Conservation (phyloP, 2,329 filamentous ascomycete species). For the Cercospora sp. region DNA sequence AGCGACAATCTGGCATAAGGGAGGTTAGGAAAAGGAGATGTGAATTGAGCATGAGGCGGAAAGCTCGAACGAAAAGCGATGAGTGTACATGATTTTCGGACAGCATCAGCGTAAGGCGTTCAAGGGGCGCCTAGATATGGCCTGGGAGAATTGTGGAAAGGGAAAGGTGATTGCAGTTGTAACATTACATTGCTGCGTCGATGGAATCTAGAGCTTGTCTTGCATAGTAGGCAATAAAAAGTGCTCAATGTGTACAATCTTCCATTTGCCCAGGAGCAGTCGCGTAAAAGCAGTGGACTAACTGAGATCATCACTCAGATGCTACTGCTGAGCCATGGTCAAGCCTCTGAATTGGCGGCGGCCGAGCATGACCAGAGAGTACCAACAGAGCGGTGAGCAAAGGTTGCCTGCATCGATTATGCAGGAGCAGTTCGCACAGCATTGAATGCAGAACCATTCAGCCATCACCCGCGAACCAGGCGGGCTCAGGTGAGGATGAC, state of each 20-base stretch:
- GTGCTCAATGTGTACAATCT: background rate
- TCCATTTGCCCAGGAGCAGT: background rate
- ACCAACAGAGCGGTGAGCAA: conserved; percentile 6
- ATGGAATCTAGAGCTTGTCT: background rate
- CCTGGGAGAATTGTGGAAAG: background rate
- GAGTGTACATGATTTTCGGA: background rate
- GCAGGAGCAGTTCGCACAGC: conserved; percentile 12
- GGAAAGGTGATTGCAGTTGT: background rate
- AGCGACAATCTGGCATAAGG: conserved; percentile 83
- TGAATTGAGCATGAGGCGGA: background rate
- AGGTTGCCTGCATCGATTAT: background rate
- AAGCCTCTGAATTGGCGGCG: background rate
- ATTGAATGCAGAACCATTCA: conserved; percentile 10
- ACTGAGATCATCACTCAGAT: background rate
- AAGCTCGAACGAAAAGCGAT: background rate
- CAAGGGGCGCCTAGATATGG: background rate
- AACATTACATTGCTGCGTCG: background rate
- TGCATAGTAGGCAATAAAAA: background rate
- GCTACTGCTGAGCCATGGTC: too few species aligned
- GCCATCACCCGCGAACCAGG: conserved; percentile 8
- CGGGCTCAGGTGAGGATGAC: conserved; percentile 5
- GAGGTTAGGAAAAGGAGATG: background rate
- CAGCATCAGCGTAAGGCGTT: background rate
- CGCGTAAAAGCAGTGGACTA: background rate
- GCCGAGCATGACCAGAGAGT: background rate